Evolutionary conservation across 495 filamentous ascomycete genomes (phyloP).

Genomic region (Penicillium cataractarum): DNA sequence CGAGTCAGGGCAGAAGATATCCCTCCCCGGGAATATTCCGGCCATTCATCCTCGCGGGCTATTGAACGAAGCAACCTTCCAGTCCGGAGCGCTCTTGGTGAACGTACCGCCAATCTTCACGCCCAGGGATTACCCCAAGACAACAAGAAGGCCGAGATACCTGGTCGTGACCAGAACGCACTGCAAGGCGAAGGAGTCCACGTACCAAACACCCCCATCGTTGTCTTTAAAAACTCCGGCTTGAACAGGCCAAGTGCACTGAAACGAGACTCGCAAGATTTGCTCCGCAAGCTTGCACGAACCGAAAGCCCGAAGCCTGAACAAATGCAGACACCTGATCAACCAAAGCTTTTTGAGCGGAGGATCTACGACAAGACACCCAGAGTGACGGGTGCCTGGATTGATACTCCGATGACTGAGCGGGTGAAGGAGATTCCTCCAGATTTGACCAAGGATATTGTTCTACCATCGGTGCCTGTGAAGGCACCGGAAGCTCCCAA

Average conservation of each 20-base stretch:
- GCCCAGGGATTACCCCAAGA: slow-evolving; percentile 14
- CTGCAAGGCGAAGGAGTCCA: slow-evolving; percentile 38
- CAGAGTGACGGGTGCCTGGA: slow-evolving; percentile 54
- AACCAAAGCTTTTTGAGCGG: slow-evolving; percentile 46
- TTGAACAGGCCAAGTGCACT: slow-evolving; percentile 38
- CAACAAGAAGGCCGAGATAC: slow-evolving; percentile 28
- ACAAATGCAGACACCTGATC: slow-evolving; percentile 38
- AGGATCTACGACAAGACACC: slow-evolving; percentile 52
- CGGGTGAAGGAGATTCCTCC: slow-evolving; percentile 33
- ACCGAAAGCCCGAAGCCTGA: slow-evolving; percentile 52
- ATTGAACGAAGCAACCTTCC: slow-evolving; percentile 18
- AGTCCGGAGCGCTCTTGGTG: slow-evolving; percentile 22
- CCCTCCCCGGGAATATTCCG: slow-evolving; percentile 17
- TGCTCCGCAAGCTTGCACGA: slow-evolving; percentile 66
- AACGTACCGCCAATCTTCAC: slow-evolving; percentile 26
- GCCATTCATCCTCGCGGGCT: slow-evolving; percentile 26
- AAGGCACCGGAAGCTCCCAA: slow-evolving; percentile 7
- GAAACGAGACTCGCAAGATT: slow-evolving; percentile 64
- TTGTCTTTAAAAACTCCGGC: slow-evolving; percentile 49
- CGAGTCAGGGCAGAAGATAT: slow-evolving; percentile 20
- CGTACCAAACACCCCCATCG: slow-evolving; percentile 58
- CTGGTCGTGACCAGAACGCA: slow-evolving; percentile 29
- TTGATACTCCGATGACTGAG: slow-evolving; percentile 56
- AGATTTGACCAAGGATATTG: slow-evolving; percentile 35
- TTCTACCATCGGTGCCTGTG: slow-evolving; percentile 17